Base-by-base conservation (phyloP, 306 rosid genomes). In the Trifolium pratense region DNA sequence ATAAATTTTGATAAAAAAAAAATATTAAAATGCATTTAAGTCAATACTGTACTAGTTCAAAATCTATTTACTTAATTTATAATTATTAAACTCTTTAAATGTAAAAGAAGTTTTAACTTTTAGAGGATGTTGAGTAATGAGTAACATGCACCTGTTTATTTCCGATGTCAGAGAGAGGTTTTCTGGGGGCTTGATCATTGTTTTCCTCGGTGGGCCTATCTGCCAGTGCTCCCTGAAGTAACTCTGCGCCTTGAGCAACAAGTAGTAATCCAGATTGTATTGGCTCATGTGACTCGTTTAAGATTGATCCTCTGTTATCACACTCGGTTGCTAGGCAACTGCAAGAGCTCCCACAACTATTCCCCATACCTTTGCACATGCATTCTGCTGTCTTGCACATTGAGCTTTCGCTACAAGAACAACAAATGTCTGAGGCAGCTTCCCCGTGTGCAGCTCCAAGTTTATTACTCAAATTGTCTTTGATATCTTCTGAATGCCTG, bases 151-250 rank as follows among this genome's bases (percentile, higher is more conserved):
- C 98, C 96, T 83, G 31, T 48, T 78, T 75, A 84, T 93, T 93
- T 77, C 97, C 98, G 11, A 91, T 87, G 81, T 91, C 93, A n/a
- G 93, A 82, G 13, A 93, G 86, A 49, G 98, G 83, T 71, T 82
- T 89, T 79, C 97, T 84, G 31, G 70, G 39, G 39, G 36, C 84
- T 51, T 53, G 88, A 60, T 78, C 90, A 43, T 62, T 84, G 80
- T 70, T 74, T 43, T 84, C 77, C 77, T 66, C 90, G 0, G 62
- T 68, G 23, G 85, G 80, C 71, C 79, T 86, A 68, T 84, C 93
- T 37, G 48, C 87, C 40, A 93, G 70, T 23, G 97, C 96, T 71
- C 73, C 89, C 63, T 87, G 93, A 70, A 93, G 96, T 45, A 93
- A 78, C 83, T 70, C 85, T 62, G 97, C 96, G 32, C 98, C 98